A percentile compares a stretch with the other conserved stretches of the same genome.
Evolutionary conservation across 2,329 filamentous ascomycete species (phyloP).

Genomic region (Eutypella sp.): DNA sequence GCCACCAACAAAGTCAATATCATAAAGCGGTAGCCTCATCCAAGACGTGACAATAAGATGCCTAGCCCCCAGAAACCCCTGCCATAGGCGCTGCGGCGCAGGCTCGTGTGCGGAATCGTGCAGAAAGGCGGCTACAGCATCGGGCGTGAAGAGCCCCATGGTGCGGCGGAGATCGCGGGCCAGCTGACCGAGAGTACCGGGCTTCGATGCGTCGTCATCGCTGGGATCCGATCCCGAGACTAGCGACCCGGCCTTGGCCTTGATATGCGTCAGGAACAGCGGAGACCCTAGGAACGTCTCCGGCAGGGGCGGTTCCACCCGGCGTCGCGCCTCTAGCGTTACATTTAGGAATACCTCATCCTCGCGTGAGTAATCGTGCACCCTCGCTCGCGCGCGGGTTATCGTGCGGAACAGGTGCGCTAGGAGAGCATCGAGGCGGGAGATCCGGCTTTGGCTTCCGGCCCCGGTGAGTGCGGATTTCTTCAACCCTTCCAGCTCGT

Average conservation of each 20-base stretch:
- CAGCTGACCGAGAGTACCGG: constrained; percentile 17
- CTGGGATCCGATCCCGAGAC: constrained; percentile 1
- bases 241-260: constrained; percentile 9
- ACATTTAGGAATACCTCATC: constrained; percentile 34
- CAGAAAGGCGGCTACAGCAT: constrained; percentile 33
- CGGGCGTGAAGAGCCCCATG: constrained; percentile 31
- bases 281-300: constrained; percentile 40
- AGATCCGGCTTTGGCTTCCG: constrained; percentile 22
- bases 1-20: constrained; percentile 34
- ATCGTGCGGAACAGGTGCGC: constrained; percentile 42
- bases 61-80: constrained; percentile 36
- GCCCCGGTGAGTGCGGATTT: constrained; percentile 10
- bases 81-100: constrained; percentile 43
- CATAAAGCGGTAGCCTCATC: constrained; percentile 32
- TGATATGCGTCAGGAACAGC: constrained; percentile 33
- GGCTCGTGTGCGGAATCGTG: constrained; percentile 39
- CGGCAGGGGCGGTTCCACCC: constrained; percentile 34
- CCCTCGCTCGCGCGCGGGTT: constrained; percentile 31
- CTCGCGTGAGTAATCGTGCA: constrained; percentile 11
- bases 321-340: constrained; percentile 34
- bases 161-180: constrained; percentile 30
- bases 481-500: constrained; percentile 32
- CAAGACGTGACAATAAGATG: constrained; percentile 42
- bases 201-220: constrained; percentile 1
- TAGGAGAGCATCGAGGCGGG: constrained; percentile 39